Evolutionary conservation across 768 basidiomycete species (phyloP).

Genomic region (Lentinula detonsa): DNA sequence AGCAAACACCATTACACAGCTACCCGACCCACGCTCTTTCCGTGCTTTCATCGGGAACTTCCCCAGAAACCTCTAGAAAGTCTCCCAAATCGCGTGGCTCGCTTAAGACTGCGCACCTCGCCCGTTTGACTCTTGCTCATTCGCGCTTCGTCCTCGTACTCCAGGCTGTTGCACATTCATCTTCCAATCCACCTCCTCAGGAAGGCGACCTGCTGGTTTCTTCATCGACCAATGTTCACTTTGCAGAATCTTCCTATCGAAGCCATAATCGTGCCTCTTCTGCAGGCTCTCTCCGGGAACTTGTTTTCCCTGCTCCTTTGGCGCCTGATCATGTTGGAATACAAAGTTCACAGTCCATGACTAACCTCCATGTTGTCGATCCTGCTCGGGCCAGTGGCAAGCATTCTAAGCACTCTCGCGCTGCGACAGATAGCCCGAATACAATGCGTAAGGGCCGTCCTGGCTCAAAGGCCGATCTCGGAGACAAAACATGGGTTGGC

Average conservation of each 20-base stretch:
- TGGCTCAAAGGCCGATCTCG: neutral
- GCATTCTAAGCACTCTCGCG: neutral
- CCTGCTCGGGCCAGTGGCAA: neutral
- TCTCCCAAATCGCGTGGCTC: neutral
- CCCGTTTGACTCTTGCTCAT: constrained; percentile 52
- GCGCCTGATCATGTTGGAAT: constrained; percentile 28
- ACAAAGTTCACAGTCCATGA: neutral
- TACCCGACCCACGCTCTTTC: constrained; percentile 68
- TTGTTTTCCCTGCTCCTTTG: constrained; percentile 73
- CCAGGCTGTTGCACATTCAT: constrained; percentile 67
- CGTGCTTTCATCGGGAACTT: constrained; percentile 33
- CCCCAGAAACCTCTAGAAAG: constrained; percentile 11
- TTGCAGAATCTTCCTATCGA: neutral
- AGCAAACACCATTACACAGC: constrained; percentile 54
- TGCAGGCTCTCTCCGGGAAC: constrained; percentile 33
- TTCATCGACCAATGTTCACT: constrained; percentile 21
- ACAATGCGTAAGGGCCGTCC: neutral
- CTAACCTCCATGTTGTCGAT: neutral
- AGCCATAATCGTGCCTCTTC: constrained; percentile 10
- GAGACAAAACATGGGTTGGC: neutral
- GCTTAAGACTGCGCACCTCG: constrained; percentile 22
- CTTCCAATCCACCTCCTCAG: constrained; percentile 35
- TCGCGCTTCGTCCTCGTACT: constrained; percentile 71
- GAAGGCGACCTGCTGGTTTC: constrained; percentile 30
- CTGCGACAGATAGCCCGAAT: neutral